Conservation (phyloP, 208 protist species). For the Leishmania braziliensis region DNA sequence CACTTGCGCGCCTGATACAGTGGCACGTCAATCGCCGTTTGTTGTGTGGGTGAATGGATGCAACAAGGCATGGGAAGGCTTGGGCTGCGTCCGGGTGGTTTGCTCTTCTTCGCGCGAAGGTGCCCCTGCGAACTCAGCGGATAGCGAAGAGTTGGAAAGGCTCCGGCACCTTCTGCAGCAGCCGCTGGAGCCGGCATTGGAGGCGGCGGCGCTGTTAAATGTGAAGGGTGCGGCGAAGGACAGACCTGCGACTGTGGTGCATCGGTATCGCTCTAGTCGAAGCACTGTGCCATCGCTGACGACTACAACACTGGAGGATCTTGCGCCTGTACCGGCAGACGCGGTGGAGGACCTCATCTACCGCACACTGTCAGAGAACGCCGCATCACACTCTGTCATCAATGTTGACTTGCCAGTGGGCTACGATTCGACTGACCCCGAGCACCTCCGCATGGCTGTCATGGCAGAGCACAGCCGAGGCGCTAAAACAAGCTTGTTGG, state of each 20-base stretch:
- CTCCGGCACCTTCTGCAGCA: conserved; percentile 9
- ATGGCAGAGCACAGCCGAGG: conserved; percentile 17
- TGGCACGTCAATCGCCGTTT: neutral
- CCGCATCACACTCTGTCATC: neutral
- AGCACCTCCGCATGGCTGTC: conserved; percentile 68
- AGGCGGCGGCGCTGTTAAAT: neutral
- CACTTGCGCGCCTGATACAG: neutral
- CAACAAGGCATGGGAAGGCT: conserved; percentile 4
- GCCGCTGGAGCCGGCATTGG: neutral
- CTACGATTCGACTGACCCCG: conserved; percentile 46
- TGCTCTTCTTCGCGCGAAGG: neutral
- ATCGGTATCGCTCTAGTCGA: neutral
- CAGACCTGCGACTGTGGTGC: neutral
- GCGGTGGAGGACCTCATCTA: neutral
- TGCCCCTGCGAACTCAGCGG: neutral
- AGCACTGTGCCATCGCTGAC: neutral
- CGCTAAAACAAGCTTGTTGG: conserved; percentile 23
- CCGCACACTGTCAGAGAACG: neutral
- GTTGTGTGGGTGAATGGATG: conserved; percentile 9
- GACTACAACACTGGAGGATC: neutral
- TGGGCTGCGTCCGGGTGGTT: conserved; percentile 4
- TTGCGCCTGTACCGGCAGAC: neutral
- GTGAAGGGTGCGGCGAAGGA: neutral
- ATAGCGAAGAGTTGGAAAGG: neutral
- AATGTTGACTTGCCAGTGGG: conserved; percentile 51